Evolutionary conservation across 345 rosid genomes (phyloP), one percentile per base, ranked within the genome.

Genomic region (Punica granatum): DNA sequence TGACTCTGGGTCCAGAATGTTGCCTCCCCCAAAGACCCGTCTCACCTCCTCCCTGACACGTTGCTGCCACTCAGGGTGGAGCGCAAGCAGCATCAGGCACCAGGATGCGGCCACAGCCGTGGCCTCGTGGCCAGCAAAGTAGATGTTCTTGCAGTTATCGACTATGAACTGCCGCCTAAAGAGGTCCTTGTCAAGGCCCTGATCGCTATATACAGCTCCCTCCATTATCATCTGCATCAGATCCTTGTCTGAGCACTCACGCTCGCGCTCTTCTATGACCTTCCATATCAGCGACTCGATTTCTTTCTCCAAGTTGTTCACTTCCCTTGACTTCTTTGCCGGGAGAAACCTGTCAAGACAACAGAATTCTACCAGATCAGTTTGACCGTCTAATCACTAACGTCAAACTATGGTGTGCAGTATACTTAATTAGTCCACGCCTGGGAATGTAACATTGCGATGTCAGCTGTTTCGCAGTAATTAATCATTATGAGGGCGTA

Each of bases 101-200:
- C 97, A 91, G 44, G 97, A 81, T 66, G 90, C 91, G 15, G 90
- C 86, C 46, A 86, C 69, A 0, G 93, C 96, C 23, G 86, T 89
- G 1, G 96, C 73, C 67, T 87, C 97, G 58, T 87, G 86, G n/a
- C 96, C 96, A 0, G 96, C 91, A 5, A 91, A 89, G 79, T 89
- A 91, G 46, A 91, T 84, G 75, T 80, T 86, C 74, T 91, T 91
- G 81, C 97, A 89, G 66, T 91, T 91, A 60, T 91, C 97, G 33
- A 91, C 88, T 1, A 91, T 82, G 66, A 89, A 89, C 21, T 73
- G 66, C 79, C 72, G 66, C 79, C 74, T 86, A 8, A 85, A 77
- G 15, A 90, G 77, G 36, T 69, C 82, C 70, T 72, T 66, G 54
- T 75, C 82, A 0, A 70, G 74, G 34, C 18, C 66, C 61, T 56